phyloP scores from a whole-genome alignment of 75 land plant genomes.

The Larix kaempferi region DNA sequence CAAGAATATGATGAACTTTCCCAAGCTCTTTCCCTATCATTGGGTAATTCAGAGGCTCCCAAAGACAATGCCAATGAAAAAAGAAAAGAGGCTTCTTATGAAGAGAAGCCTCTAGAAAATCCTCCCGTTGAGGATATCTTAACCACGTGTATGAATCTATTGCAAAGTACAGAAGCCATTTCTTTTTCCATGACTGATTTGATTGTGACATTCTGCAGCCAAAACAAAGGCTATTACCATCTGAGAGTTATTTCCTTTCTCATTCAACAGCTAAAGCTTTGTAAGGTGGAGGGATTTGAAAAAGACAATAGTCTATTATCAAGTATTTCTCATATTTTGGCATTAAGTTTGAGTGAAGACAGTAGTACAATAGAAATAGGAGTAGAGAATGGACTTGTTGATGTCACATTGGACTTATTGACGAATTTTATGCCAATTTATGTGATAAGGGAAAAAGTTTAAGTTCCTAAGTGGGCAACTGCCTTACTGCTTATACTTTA shows the following conservation, averaged over 20 bases:
- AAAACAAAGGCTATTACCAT: slow-evolving; percentile 83
- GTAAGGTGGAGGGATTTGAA: slow-evolving; percentile 41
- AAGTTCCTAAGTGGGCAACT: slow-evolving; percentile 61
- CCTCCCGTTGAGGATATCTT: slow-evolving; percentile 92
- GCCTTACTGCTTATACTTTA: slow-evolving; percentile 72
- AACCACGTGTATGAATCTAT: slow-evolving; percentile 58
- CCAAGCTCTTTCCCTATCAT: slow-evolving; percentile 88
- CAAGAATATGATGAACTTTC: slow-evolving; percentile 98
- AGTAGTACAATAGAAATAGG: slow-evolving; percentile 68
- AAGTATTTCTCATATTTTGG: slow-evolving; percentile 74
- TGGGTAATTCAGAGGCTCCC: slow-evolving; percentile 63
- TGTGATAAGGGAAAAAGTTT: slow-evolving; percentile 21
- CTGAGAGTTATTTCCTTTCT: slow-evolving; percentile 56
- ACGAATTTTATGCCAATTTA: slow-evolving; percentile 24
- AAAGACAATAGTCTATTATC: slow-evolving; percentile 53
- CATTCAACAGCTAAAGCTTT: slow-evolving; percentile 68
- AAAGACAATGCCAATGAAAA: slow-evolving; percentile 51
- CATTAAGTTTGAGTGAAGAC: slow-evolving; percentile 86
- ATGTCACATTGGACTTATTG: slow-evolving; percentile 51
- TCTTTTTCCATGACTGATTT: slow-evolving; percentile 82
- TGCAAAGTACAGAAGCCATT: slow-evolving; percentile 67
- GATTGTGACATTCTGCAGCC: slow-evolving; percentile 77
- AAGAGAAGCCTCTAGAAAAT: slow-evolving; percentile 41
- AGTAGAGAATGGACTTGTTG: slow-evolving; percentile 61
- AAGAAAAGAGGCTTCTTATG: slow-evolving; percentile 34